phyloP scores from a whole-genome alignment of 1,139 yeast genomes.

The Yamadazyma mexicana region DNA sequence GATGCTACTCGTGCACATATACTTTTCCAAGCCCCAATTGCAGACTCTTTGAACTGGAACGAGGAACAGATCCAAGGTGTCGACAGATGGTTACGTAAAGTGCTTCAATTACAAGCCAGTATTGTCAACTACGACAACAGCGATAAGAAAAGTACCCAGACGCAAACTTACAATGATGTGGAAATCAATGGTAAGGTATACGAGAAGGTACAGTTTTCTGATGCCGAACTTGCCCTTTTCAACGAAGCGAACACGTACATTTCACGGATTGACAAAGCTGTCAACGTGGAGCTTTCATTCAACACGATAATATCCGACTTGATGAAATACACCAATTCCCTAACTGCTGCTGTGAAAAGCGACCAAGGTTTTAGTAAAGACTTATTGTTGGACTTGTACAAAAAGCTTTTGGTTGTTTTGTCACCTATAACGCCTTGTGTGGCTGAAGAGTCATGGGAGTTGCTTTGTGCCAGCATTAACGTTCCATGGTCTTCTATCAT shows the following conservation, averaged over 20 bases:
- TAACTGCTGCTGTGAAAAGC: conserved; percentile 40
- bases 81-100: conserved; percentile 78
- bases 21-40: conserved; percentile 88
- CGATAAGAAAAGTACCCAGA: not conserved
- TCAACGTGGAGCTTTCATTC: conserved; percentile 59
- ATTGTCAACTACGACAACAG: conserved; percentile 9
- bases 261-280: conserved; percentile 54
- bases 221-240: conserved; percentile 55
- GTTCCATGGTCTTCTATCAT: conserved; percentile 54
- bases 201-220: conserved; percentile 26
- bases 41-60: conserved; percentile 85
- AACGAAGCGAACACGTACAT: conserved; percentile 56
- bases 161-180: conserved; percentile 15
- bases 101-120: conserved; percentile 43
- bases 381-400: conserved; percentile 40
- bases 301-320: conserved; percentile 87
- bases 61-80: conserved; percentile 83
- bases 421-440: conserved; percentile 80
- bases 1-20: conserved; percentile 95
- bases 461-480: conserved; percentile 31
- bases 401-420: conserved; percentile 56
- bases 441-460: conserved; percentile 82
- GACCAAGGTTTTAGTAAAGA: conserved; percentile 24
- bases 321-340: conserved; percentile 75
- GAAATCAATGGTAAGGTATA: conserved; percentile 21